These are phyloP conservation scores for Ceratobasidium sp. DNA, from an alignment of 1,284 basidiomycete genomes.

Conservation along the genomic window DNA sequence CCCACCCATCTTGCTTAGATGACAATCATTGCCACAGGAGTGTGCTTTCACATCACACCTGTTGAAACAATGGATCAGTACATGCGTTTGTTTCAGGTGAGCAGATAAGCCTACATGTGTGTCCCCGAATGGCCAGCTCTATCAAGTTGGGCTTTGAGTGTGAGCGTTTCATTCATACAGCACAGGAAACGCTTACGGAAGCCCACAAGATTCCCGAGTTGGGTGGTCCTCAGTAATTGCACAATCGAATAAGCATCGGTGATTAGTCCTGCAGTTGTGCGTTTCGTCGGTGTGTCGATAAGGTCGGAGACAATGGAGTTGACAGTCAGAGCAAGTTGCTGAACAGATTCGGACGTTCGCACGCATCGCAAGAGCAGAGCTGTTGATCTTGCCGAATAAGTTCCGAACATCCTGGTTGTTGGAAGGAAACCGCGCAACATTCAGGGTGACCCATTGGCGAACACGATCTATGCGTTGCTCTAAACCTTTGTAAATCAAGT, in stretches of 20 bases:
- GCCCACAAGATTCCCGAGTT: constrained; percentile 51
- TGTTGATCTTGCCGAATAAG: constrained; percentile 26
- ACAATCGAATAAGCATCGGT: constrained; percentile 38
- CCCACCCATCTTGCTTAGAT: constrained; percentile 55
- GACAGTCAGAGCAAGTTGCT: constrained; percentile 30
- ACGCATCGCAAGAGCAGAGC: constrained; percentile 16
- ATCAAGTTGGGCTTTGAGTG: too few relatives aligned
- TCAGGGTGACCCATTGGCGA: constrained; percentile 36
- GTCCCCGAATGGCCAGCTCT: constrained; percentile 63
- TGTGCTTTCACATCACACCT: constrained; percentile 61
- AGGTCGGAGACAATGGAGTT: constrained; percentile 33
- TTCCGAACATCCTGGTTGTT: constrained; percentile 34
- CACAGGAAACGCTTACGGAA: constrained; percentile 52
- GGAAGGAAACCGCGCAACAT: constrained; percentile 35
- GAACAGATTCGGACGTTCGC: constrained; percentile 35
- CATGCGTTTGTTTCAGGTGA: not conserved
- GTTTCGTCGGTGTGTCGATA: constrained; percentile 20
- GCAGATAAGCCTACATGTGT: constrained; percentile 56
- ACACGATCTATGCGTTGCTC: constrained; percentile 33
- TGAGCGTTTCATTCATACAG: not conserved
- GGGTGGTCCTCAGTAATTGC: constrained; percentile 38
- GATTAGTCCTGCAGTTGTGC: constrained; percentile 42
- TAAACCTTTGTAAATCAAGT: not conserved
- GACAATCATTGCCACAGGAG: constrained; percentile 60
- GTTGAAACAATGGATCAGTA: constrained; percentile 4